phyloP scores from a whole-genome alignment of 441 rosid genomes.

The Populus hybrid region DNA sequence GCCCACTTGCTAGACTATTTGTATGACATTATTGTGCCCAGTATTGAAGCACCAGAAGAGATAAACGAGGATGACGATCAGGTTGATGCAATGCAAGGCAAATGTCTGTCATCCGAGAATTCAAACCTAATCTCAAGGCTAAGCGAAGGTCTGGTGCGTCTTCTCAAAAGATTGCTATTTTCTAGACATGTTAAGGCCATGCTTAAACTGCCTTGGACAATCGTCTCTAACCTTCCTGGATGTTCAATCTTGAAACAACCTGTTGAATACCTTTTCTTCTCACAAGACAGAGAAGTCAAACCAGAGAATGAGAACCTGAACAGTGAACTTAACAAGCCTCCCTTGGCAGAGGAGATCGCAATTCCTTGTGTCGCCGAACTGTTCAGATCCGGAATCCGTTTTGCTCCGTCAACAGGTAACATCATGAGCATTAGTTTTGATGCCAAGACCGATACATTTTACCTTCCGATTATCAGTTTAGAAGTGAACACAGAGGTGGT shows the following conservation, averaged over 20 bases:
- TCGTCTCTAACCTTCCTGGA: constrained; percentile 49
- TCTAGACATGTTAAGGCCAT: constrained; percentile 31
- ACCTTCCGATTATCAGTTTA: constrained; percentile 50
- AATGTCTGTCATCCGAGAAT: neutral
- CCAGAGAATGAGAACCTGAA: constrained; percentile 1
- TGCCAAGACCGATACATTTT: constrained; percentile 26
- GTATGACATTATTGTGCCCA: constrained; percentile 38
- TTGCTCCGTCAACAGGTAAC: constrained; percentile 42
- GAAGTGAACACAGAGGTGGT: constrained; percentile 54
- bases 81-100: constrained; percentile 7
- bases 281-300: neutral
- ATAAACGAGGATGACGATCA: neutral
- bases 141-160: constrained; percentile 9
- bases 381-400: constrained; percentile 37
- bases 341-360: constrained; percentile 50
- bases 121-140: constrained; percentile 11
- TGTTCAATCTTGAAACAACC: constrained; percentile 34
- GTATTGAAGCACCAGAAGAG: constrained; percentile 17
- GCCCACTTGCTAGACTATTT: constrained; percentile 52
- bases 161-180: constrained; percentile 21
- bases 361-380: constrained; percentile 65
- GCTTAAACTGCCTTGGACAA: constrained; percentile 41
- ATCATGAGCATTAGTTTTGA: constrained; percentile 43
- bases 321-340: constrained; percentile 29
- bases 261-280: constrained; percentile 16